Conservation (phyloP, 2,329 filamentous ascomycete species). For the Chlorencoelia australis region DNA sequence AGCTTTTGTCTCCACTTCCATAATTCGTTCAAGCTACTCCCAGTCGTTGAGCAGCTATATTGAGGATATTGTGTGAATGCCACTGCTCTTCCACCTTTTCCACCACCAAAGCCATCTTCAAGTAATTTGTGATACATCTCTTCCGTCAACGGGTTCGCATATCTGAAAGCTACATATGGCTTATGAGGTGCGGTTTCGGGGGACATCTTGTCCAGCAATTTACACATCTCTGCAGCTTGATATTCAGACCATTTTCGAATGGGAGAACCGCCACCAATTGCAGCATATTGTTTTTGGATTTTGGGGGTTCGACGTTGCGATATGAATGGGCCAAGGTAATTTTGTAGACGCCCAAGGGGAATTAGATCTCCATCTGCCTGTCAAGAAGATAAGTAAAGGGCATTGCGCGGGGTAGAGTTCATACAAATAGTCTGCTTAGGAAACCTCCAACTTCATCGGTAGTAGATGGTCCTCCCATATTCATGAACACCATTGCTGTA, state of each 20-base stretch:
- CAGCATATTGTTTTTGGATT: constrained; percentile 90
- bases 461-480: constrained; percentile 94
- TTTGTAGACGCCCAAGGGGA: constrained; percentile 84
- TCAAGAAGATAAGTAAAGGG: constrained; percentile 6
- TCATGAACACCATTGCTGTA: constrained; percentile 97
- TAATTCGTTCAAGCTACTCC: constrained; percentile 89
- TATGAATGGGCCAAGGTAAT: constrained; percentile 82
- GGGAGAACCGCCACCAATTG: constrained; percentile 93
- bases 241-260: constrained; percentile 98
- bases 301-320: constrained; percentile 83
- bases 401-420: constrained; percentile 24
- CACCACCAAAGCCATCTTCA: constrained; percentile 80
- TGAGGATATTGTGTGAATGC: constrained; percentile 98
- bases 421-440: constrained; percentile 81
- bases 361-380: constrained; percentile 91
- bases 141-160: constrained; percentile 87
- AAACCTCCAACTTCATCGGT: constrained; percentile 83
- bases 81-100: constrained; percentile 84
- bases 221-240: constrained; percentile 93
- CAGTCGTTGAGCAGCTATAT: constrained; percentile 95
- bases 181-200: constrained; percentile 94
- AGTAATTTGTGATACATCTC: constrained; percentile 80
- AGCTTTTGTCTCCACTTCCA: constrained; percentile 94
- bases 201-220: constrained; percentile 81
- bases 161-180: constrained; percentile 94